phyloP scores from a whole-genome alignment of 129 eudicot species.

The Centrapalus pauciflorus region DNA sequence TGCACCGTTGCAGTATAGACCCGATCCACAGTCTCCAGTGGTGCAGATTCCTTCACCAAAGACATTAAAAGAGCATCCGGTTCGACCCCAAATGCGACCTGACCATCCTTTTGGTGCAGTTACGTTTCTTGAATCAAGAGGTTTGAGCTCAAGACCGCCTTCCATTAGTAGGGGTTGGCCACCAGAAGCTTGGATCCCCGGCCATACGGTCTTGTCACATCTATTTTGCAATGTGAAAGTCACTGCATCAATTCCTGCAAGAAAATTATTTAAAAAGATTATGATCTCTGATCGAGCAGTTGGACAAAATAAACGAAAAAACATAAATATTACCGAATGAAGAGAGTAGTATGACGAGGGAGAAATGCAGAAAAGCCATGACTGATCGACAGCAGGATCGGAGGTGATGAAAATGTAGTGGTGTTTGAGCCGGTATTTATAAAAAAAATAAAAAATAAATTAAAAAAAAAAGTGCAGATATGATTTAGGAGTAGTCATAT shows the following conservation, averaged over 20 bases:
- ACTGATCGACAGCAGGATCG: too few relatives aligned
- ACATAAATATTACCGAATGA: constrained; percentile 20
- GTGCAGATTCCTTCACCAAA: constrained; percentile 44
- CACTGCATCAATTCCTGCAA: constrained; percentile 47
- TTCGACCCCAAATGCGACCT: constrained; percentile 69
- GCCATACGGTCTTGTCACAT: constrained; percentile 58
- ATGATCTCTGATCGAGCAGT: too few relatives aligned
- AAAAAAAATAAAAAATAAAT: too few relatives aligned
- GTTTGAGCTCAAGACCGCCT: constrained; percentile 51
- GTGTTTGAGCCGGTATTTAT: too few relatives aligned
- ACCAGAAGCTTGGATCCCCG: constrained; percentile 46
- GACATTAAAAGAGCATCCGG: constrained; percentile 40
- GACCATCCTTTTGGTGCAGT: constrained; percentile 59
- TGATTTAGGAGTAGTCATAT: too few relatives aligned
- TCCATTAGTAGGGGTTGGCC: constrained; percentile 40
- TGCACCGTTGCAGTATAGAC: constrained; percentile 42
- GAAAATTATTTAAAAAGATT: neutral
- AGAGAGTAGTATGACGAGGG: constrained; percentile 7
- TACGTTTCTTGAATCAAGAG: constrained; percentile 18
- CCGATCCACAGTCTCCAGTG: constrained; percentile 60
- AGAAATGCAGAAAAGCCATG: constrained; percentile 19
- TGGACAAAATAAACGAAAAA: neutral
- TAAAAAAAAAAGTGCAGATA: too few relatives aligned
- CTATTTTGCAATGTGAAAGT: constrained; percentile 57
- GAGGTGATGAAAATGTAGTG: too few relatives aligned